Percentiles rank a stretch among this genome's conserved stretches.
These are phyloP conservation scores for Xylaria sp. DNA, from an alignment of 2,329 filamentous ascomycete genomes.

Conservation along the genomic window DNA sequence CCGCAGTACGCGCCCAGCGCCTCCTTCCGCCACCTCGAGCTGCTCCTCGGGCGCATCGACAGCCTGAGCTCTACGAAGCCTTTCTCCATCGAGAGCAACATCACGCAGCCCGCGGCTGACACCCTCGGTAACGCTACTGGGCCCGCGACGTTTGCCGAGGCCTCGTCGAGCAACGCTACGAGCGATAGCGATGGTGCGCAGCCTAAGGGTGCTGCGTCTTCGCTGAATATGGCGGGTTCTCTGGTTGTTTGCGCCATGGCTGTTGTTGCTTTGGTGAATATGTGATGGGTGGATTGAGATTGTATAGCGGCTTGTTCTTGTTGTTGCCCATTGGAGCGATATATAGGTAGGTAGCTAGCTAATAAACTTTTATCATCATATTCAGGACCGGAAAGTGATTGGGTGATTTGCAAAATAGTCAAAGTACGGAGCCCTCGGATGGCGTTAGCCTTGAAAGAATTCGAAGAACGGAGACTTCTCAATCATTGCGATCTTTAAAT, in stretches of 20 bases:
- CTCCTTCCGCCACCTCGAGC: constrained; percentile 78
- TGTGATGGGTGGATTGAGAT: constrained; percentile 8
- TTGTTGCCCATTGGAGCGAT: background rate
- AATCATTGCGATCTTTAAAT: too few species aligned
- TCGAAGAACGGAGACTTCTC: too few species aligned
- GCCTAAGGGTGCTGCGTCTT: background rate
- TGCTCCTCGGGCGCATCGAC: constrained; percentile 75
- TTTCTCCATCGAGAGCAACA: constrained; percentile 45
- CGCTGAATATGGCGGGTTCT: background rate
- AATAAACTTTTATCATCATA: background rate
- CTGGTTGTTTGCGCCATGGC: background rate
- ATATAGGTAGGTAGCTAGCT: constrained; percentile 6
- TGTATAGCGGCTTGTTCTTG: background rate
- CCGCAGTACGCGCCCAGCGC: constrained; percentile 76
- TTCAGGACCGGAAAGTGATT: background rate
- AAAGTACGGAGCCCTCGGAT: too few species aligned
- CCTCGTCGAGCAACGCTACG: background rate
- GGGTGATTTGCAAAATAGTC: background rate
- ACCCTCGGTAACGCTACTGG: constrained; percentile 48
- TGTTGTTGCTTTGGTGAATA: constrained; percentile 17
- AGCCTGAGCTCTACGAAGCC: constrained; percentile 45
- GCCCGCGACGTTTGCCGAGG: constrained; percentile 29
- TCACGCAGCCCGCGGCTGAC: constrained; percentile 44
- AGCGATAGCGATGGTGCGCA: background rate
- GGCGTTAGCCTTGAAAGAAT: too few species aligned